phyloP scores from a whole-genome alignment of 2,329 filamentous ascomycete genomes.

The Hymenoscyphus albidus region DNA sequence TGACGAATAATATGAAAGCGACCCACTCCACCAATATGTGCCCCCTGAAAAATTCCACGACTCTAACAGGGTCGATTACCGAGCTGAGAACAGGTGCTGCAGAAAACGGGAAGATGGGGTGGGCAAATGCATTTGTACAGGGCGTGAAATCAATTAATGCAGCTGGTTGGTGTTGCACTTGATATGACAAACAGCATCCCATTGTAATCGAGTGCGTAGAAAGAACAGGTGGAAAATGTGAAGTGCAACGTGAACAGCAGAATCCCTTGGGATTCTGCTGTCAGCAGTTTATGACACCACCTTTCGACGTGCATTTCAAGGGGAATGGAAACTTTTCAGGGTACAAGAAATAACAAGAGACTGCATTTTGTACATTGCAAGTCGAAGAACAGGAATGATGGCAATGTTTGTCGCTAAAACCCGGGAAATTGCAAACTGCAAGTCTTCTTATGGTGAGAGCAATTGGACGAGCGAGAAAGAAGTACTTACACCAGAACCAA shows the following conservation, averaged over 20 bases:
- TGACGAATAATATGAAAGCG: not conserved
- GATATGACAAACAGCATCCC: not conserved
- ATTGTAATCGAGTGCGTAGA: not conserved
- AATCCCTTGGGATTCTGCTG: not conserved
- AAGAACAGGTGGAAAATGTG: not conserved
- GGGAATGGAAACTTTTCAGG: not conserved
- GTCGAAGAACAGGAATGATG: no score
- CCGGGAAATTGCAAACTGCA: no score
- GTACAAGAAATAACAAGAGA: not conserved
- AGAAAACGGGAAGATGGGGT: not conserved
- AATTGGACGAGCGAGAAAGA: no score
- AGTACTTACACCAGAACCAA: no score
- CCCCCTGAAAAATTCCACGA: not conserved
- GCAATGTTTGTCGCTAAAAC: no score
- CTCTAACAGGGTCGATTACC: constrained; percentile 13
- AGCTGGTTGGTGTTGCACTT: not conserved
- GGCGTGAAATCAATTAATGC: not conserved
- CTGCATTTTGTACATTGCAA: no score
- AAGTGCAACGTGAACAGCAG: not conserved
- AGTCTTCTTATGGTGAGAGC: no score
- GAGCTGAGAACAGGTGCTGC: constrained; percentile 8
- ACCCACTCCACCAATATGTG: constrained; percentile 7
- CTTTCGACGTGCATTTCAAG: not conserved
- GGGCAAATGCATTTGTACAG: not conserved
- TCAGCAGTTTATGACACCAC: not conserved